Base-by-base conservation (phyloP, 805 yeast genomes). In the Yamadazyma phyllophila region DNA sequence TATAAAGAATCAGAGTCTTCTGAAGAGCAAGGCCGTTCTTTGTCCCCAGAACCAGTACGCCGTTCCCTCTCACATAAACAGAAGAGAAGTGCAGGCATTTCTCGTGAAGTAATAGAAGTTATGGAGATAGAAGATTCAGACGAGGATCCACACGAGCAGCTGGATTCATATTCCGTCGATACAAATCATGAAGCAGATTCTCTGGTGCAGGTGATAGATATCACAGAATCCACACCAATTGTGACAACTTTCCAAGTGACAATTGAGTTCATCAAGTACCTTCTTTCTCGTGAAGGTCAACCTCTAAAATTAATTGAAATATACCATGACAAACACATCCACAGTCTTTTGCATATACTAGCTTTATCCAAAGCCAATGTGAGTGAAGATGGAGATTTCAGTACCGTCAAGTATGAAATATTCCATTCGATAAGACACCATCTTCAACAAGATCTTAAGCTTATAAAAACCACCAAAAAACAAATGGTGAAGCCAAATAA, bases 351-450 rank as follows among this genome's bases (percentile, higher is more conserved):
- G 26, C 53, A 54, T 17, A 47, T 47, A 26, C 49, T 55, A 2
- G 44, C 60, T 1, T 37, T 46, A 1, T 12, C 47, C 2, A 49
- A 46, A 33, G 37, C 45, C 14, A 13, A 26, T 10, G 12, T 35
- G 2, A 16, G 27, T 11, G 9, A 27, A 2, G 20, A 11, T 1
- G 33, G 31, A 4, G 46, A 46, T 16, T 51, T 44, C 29, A 14
- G 35, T 7, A 27, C 36, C 2, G 20, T 36, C n/a, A 50, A 47
- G 30, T 42, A 36, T 15, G 27, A 44, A 12, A 41, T 59, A 4
- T 65, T 66, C 33, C 69, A 65, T 39, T 39, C 52, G 16, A 56
- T 61, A 17, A 48, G 69, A 39, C 68, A 64, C 39, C 37, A 47
- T 26, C 38, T 65, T 15, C 70, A 63, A 31, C 43, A 44, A 2